phyloP scores from a whole-genome alignment of 352 stramenopile genomes.

The Pythium guiyangense region DNA sequence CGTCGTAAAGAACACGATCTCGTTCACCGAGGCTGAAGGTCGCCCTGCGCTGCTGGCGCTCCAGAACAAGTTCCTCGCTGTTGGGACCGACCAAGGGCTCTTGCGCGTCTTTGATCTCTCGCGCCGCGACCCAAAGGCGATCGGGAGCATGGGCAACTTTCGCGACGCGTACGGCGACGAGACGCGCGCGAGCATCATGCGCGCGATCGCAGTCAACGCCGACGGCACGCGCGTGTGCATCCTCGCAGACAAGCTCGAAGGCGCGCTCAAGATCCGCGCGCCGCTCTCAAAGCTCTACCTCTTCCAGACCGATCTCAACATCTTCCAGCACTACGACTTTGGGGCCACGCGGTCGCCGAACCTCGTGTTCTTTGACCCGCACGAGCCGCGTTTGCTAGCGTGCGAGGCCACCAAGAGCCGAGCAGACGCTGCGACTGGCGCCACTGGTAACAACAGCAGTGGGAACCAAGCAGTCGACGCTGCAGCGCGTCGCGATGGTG shows the following conservation, averaged over 20 bases:
- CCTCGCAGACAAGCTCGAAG: constrained; percentile 74
- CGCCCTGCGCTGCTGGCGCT: constrained; percentile 74
- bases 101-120: constrained; percentile 89
- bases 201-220: constrained; percentile 78
- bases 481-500: constrained; percentile 6
- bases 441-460: not conserved
- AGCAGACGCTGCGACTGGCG: constrained; percentile 14
- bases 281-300: constrained; percentile 86
- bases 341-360: constrained; percentile 59
- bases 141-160: constrained; percentile 84
- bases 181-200: constrained; percentile 48
- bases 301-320: constrained; percentile 89
- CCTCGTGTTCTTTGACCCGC: constrained; percentile 88
- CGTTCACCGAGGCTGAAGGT: constrained; percentile 90
- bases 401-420: constrained; percentile 75
- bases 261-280: constrained; percentile 72
- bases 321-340: constrained; percentile 90
- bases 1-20: constrained; percentile 84
- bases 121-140: constrained; percentile 77
- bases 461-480: constrained; percentile 1
- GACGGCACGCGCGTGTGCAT: constrained; percentile 90
- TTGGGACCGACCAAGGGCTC: constrained; percentile 80
- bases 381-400: constrained; percentile 83
- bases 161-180: constrained; percentile 49
- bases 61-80: constrained; percentile 89